Base-by-base conservation (phyloP, 331 rosid species). In the Ulmus americana region DNA sequence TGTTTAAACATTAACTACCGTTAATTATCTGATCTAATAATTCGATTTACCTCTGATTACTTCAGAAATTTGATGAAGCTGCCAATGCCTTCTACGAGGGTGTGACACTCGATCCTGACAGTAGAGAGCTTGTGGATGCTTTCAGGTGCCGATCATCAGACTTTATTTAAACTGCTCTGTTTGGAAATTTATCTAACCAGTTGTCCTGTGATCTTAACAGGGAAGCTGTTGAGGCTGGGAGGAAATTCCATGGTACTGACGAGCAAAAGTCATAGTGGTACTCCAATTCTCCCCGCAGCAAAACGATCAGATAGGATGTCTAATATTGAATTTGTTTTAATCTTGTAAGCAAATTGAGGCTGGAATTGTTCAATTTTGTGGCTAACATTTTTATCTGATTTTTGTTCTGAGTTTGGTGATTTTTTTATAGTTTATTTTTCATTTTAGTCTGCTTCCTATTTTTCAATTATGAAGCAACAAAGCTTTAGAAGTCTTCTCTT, bases 171-270 rank as follows among this genome's bases (percentile, higher is more conserved):
- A 28, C 44, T 0, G 0, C 3, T 72, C 20, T 11, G 42, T 63
- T 45, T 63, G 28, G 11, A 59, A 40, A 20, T 20, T n/a, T 6
- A 28, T 67, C 41, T 15, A 74, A 48, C 6, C 15, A 22, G 42
- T 22, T 35, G 38, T 39, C 11, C 4, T 22, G 46, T 39, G 61
- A 22, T 41, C 28, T 72, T 64, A 74, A 69, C 87, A 90, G 97
- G 79, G 97, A 94, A 82, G 99, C 99, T 61, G 95, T 87, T 12
- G 99, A 90, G 70, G 86, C 95, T 10, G 99, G 97, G 68, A 80
- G 90, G 74, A 84, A 84, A 74, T 87, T 87, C 78, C 97, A 94
- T 59, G 88, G 81, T 41, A 72, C 74, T 0, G 71, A 74, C 45
- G 64, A 90, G 67, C 74, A 73, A 39, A 77, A 74, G 7, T 61